Evolutionary conservation across 305 asterid genomes (phyloP), one percentile per base, ranked within the genome.

Genomic region (Ajuga reptans): DNA sequence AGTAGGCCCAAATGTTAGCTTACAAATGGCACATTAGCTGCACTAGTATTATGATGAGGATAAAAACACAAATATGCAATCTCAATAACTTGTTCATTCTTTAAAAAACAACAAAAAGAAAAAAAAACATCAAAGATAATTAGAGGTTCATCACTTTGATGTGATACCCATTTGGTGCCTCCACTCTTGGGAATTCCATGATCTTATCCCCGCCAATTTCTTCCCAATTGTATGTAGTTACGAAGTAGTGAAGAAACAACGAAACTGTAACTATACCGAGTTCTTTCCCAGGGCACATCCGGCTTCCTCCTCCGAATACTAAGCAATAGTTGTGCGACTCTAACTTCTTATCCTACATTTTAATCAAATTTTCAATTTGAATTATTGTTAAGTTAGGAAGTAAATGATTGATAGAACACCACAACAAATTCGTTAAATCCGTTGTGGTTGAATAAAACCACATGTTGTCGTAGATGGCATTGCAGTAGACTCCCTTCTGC

Each of bases 261-360:
- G 95, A 79, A 47, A 87, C 61, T 9, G 47, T 79, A 58, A 65
- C 82, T 2, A 89, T 80, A 64, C 95, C 96, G 14, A 87, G 64
- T 72, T 89, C 96, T 65, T 89, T 89, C 45, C 96, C 96, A 1
- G 95, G 92, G 80, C 95, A 89, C 63, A 81, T 27, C 9, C 96
- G 41, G 45, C 64, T 11, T 31, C 96, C 95, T 60, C 86, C 87
- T 54, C 95, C 95, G 65, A 87, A 86, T 36, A 82, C 6, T 21
- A 87, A 78, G 71, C 59, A 81, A 62, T 85, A 76, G 5, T 75
- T 78, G 42, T 83, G 90, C 18, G 79, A 47, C 79, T 85, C 96
- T 52, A 87, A 67, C 0, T 66, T 82, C 50, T 69, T 73, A 65
- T 84, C 90, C 69, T 46, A 45, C 60, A 66, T 37, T 47, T n/a